Conservation (phyloP, 352 stramenopile genomes). For the Phytophthora foliorum region DNA sequence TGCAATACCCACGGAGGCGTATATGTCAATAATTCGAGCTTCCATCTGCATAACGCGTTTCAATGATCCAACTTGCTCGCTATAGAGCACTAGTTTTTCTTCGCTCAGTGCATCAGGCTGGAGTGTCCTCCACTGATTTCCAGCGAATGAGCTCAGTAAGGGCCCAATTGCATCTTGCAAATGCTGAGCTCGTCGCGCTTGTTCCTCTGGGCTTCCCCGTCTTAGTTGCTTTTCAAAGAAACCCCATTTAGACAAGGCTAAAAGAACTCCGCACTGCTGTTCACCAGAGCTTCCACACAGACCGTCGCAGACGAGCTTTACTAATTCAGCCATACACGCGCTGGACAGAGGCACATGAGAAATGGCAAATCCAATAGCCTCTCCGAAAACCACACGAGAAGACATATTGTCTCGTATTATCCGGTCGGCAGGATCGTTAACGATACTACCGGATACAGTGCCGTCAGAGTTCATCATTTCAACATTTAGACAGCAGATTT, state of each 20-base stretch:
- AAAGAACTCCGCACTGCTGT: slow-evolving; percentile 66
- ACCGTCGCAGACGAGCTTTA: slow-evolving; percentile 35
- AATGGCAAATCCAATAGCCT: slow-evolving; percentile 62
- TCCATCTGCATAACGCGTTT: slow-evolving; percentile 69
- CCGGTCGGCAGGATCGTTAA: slow-evolving; percentile 5
- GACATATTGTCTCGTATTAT: slow-evolving; percentile 21
- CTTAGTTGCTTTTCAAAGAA: slow-evolving; percentile 45
- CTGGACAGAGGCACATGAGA: slow-evolving; percentile 40
- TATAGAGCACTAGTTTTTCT: slow-evolving; percentile 46
- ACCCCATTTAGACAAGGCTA: slow-evolving; percentile 64
- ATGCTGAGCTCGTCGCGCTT: slow-evolving; percentile 19
- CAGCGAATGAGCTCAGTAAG: slow-evolving; percentile 45
- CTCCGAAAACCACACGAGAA: slow-evolving; percentile 62
- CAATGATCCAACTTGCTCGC: slow-evolving; percentile 59
- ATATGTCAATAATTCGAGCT: slow-evolving; percentile 60
- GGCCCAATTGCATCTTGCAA: slow-evolving; percentile 40
- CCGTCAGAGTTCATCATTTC: slow-evolving; percentile 9
- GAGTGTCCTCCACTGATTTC: slow-evolving; percentile 53
- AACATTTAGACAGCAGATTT: slow-evolving; percentile 41
- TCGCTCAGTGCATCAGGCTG: slow-evolving; percentile 12
- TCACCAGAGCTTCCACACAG: slow-evolving; percentile 58
- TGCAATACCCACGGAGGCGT: slow-evolving; percentile 40
- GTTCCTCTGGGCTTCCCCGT: slow-evolving; percentile 1
- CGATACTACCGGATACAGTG: background rate
- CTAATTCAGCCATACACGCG: slow-evolving; percentile 22